Conservation (phyloP, 371 early-diverging fungal species). For the Mucor irregularis region DNA sequence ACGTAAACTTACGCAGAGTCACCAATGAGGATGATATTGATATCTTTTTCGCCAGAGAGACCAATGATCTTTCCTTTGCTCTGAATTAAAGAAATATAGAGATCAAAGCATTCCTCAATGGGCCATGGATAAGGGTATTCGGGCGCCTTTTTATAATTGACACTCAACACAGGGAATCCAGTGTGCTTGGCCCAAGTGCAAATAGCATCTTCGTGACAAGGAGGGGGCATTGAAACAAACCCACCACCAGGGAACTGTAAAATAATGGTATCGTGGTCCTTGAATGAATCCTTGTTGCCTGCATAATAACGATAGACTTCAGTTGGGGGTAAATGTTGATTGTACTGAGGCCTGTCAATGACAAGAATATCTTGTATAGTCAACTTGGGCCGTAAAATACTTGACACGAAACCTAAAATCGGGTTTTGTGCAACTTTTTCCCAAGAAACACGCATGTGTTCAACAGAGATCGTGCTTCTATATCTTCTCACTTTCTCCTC, state of each 20-base stretch:
- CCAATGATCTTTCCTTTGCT: conserved; percentile 76
- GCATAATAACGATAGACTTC: conserved; percentile 62
- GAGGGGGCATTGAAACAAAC: conserved; percentile 82
- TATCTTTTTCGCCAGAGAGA: conserved; percentile 52
- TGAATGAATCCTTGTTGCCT: conserved; percentile 30
- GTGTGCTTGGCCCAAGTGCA: conserved; percentile 70
- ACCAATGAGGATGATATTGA: conserved; percentile 75
- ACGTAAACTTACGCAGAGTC: conserved; percentile 91
- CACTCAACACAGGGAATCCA: conserved; percentile 68
- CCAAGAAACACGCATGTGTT: conserved; percentile 90
- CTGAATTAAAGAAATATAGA: conserved; percentile 69
- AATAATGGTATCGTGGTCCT: conserved; percentile 58
- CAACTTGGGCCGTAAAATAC: conserved; percentile 55
- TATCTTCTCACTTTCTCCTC: conserved; percentile 85
- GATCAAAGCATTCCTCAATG: conserved; percentile 90
- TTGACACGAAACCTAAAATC: conserved; percentile 55
- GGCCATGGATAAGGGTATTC: conserved; percentile 94
- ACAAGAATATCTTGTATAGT: conserved; percentile 56
- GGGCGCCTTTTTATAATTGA: conserved; percentile 95
- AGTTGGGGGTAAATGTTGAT: conserved; percentile 36
- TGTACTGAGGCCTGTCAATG: conserved; percentile 43
- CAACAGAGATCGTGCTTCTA: conserved; percentile 77
- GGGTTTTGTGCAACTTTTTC: conserved; percentile 77
- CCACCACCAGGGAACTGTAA: conserved; percentile 86
- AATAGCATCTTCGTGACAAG: conserved; percentile 73